Conservation (phyloP, 495 filamentous ascomycete genomes). For the Durotheca rogersii region DNA sequence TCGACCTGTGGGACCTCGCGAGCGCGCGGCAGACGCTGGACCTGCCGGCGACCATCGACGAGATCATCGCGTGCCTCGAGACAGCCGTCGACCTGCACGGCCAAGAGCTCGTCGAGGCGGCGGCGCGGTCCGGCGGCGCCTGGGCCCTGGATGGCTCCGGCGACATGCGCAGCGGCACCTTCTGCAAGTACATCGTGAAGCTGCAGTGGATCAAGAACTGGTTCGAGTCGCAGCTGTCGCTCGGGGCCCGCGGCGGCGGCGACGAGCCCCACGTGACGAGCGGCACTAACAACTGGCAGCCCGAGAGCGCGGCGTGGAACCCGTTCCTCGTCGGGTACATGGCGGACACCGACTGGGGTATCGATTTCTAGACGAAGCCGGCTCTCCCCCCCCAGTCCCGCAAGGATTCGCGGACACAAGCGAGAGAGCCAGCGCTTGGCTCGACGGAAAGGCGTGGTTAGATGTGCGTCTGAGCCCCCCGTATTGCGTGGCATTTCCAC, state of each 20-base stretch:
- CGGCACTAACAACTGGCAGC: constrained; percentile 5
- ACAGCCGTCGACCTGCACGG: constrained; percentile 5
- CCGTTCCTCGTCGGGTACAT: constrained; percentile 29
- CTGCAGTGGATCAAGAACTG: constrained; percentile 27
- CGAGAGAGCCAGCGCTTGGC: neutral
- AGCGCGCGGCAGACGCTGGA: constrained; percentile 28
- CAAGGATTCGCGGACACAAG: neutral
- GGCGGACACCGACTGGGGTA: constrained; percentile 21
- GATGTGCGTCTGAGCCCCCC: neutral
- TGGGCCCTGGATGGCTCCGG: constrained; percentile 12
- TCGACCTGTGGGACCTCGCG: constrained; percentile 31
- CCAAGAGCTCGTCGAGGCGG: constrained; percentile 14
- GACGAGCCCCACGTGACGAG: neutral
- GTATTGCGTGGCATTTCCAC: neutral
- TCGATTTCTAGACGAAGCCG: constrained; percentile 32
- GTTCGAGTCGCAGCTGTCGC: constrained; percentile 14
- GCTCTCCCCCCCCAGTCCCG: too few relatives aligned
- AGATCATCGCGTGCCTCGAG: constrained; percentile 12
- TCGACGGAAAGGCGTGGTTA: neutral
- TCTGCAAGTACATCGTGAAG: constrained; percentile 16
- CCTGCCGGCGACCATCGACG: constrained; percentile 18
- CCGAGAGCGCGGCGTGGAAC: constrained; percentile 18
- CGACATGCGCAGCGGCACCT: constrained; percentile 20
- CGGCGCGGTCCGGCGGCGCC: constrained; percentile 6
- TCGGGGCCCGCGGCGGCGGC: neutral